phyloP scores from a whole-genome alignment of 2,329 filamentous ascomycete species.

The Fusarium concolor region DNA sequence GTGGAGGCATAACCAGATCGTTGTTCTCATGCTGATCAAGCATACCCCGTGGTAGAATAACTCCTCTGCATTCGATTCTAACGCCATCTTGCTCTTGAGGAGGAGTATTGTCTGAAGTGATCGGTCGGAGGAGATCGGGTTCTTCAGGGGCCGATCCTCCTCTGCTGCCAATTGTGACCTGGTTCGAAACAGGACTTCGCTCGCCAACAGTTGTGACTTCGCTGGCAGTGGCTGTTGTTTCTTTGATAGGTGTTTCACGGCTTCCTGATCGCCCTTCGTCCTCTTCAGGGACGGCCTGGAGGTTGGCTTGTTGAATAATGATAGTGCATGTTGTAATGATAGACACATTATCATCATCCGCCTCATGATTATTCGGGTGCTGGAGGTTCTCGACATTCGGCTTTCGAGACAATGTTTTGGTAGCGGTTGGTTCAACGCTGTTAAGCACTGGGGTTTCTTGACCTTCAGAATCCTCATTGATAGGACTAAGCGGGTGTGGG shows the following conservation, averaged over 20 bases:
- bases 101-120: neutral
- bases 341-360: neutral
- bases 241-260: neutral
- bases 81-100: neutral
- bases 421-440: neutral
- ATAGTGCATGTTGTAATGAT: constrained; percentile 6
- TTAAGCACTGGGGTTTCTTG: neutral
- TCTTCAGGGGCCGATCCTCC: neutral
- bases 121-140: neutral
- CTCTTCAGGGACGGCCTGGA: neutral
- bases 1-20: too few species aligned
- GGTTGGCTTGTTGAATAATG: neutral
- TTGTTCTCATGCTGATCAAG: too few species aligned
- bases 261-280: neutral
- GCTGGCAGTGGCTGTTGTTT: too few species aligned
- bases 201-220: neutral
- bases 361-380: neutral
- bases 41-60: neutral
- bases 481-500: constrained; percentile 2
- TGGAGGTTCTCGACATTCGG: neutral
- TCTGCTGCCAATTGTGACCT: neutral
- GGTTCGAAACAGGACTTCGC: neutral
- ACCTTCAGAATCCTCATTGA: constrained; percentile 8
- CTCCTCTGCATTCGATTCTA: neutral
- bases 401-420: neutral